Conservation (phyloP, 306 rosid species). For the Argentina anserina region DNA sequence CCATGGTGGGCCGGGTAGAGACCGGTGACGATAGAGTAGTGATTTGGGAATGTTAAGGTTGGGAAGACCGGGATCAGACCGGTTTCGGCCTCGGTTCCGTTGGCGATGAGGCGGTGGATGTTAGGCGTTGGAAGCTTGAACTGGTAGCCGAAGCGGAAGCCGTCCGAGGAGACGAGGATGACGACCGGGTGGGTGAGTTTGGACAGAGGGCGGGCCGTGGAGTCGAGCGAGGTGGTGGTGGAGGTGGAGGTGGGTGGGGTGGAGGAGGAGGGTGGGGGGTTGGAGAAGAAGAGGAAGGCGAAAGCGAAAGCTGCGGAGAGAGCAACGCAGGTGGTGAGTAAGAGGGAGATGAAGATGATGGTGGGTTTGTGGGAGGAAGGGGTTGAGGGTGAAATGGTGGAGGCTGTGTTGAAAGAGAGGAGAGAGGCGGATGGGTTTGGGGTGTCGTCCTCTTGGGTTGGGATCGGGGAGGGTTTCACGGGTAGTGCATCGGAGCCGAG, state of each 20-base stretch:
- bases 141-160: constrained; percentile 95
- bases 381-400: constrained; percentile 23
- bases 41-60: constrained; percentile 84
- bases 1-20: constrained; percentile 93
- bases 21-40: constrained; percentile 89
- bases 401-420: constrained; percentile 66
- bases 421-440: constrained; percentile 49
- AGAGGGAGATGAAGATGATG: constrained; percentile 56
- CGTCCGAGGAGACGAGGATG: constrained; percentile 77
- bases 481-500: constrained; percentile 60
- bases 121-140: constrained; percentile 73
- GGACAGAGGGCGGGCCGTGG: constrained; percentile 50
- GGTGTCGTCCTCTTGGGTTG: constrained; percentile 47
- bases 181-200: constrained; percentile 68
- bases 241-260: not conserved
- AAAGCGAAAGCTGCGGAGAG: constrained; percentile 66
- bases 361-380: constrained; percentile 32
- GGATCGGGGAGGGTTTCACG: constrained; percentile 35
- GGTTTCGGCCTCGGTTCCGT: constrained; percentile 82
- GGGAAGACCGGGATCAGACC: constrained; percentile 94
- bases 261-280: constrained; percentile 20
- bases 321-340: constrained; percentile 51
- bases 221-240: not conserved
- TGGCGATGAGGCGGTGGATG: constrained; percentile 61
- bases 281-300: constrained; percentile 64